These are phyloP conservation scores for Phialemonium atrogriseum DNA, from an alignment of 2,329 filamentous ascomycete species.

Conservation along the genomic window DNA sequence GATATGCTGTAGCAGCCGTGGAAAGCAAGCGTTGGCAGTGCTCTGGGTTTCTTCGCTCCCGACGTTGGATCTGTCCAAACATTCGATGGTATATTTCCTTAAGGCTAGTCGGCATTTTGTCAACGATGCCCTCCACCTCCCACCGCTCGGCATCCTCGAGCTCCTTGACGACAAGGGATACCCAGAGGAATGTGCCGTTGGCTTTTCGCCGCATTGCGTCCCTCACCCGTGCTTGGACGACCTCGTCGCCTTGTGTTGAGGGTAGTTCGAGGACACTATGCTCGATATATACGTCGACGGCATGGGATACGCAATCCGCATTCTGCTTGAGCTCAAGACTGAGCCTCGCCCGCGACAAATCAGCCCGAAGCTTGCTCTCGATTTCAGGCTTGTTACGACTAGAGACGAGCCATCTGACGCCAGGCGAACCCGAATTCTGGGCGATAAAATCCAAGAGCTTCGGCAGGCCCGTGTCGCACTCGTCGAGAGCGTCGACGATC, in stretches of 20 bases:
- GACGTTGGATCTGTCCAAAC: too few species aligned
- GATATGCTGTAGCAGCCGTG: too few species aligned
- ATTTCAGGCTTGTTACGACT: conserved; percentile 31
- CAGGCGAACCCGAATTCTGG: conserved; percentile 10
- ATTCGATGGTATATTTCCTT: too few species aligned
- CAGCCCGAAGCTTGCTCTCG: conserved; percentile 15
- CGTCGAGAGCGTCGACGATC: conserved; percentile 38
- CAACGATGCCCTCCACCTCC: too few species aligned
- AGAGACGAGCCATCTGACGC: conserved; percentile 31
- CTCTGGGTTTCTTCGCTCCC: too few species aligned
- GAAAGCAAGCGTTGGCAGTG: too few species aligned
- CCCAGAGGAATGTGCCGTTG: conserved; percentile 32
- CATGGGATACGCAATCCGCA: conserved; percentile 11
- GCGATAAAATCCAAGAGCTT: conserved; percentile 27
- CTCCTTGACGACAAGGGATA: conserved; percentile 26
- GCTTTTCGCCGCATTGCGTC: conserved; percentile 20
- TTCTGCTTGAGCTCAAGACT: conserved; percentile 27
- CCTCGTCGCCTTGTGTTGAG: conserved; percentile 14
- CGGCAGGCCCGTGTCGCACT: conserved; percentile 24
- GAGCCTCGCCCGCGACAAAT: conserved; percentile 15
- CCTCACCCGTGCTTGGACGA: conserved; percentile 9
- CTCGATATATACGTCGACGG: conserved; percentile 27
- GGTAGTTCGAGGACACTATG: conserved; percentile 21
- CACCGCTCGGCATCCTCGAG: conserved; percentile 12
- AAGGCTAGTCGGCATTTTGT: too few species aligned